Percentiles rank a stretch among this genome's conserved stretches.
phyloP scores from a whole-genome alignment of 768 basidiomycete genomes.

The Saitozyma sp. region DNA sequence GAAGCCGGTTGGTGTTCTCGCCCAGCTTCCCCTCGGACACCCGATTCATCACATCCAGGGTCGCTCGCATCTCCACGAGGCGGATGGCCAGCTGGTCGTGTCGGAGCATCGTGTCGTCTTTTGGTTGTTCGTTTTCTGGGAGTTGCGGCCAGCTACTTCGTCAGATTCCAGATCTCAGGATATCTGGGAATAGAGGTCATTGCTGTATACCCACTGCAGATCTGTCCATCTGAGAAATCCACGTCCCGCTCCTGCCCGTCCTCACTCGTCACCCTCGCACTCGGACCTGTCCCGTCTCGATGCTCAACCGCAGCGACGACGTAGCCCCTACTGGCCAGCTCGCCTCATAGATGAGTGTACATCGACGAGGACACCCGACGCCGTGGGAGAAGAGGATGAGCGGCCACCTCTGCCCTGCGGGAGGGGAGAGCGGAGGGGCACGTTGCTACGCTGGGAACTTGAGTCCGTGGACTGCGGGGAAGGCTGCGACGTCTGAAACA shows the following conservation, averaged over 20 bases:
- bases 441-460: constrained; percentile 23
- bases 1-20: background rate
- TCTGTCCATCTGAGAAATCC: constrained; percentile 20
- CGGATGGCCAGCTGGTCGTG: constrained; percentile 20
- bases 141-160: constrained; percentile 16
- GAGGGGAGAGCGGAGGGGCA: constrained; percentile 11
- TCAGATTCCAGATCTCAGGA: background rate
- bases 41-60: constrained; percentile 7
- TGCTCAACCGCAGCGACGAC: constrained; percentile 79
- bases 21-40: constrained; percentile 4
- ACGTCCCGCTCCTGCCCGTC: constrained; percentile 18
- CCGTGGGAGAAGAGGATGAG: constrained; percentile 80
- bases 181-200: background rate
- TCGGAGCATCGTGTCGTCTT: constrained; percentile 19
- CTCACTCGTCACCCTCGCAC: constrained; percentile 19
- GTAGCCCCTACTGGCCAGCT: constrained; percentile 72
- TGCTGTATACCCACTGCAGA: constrained; percentile 14
- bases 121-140: constrained; percentile 12
- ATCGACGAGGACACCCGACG: constrained; percentile 67
- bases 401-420: constrained; percentile 52
- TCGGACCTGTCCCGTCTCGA: constrained; percentile 71
- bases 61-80: constrained; percentile 11
- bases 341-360: constrained; percentile 68
- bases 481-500: constrained; percentile 9
- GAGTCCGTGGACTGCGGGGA: constrained; percentile 20